phyloP scores from a whole-genome alignment of 169 alveolate species.

The Plasmodium ovale region DNA sequence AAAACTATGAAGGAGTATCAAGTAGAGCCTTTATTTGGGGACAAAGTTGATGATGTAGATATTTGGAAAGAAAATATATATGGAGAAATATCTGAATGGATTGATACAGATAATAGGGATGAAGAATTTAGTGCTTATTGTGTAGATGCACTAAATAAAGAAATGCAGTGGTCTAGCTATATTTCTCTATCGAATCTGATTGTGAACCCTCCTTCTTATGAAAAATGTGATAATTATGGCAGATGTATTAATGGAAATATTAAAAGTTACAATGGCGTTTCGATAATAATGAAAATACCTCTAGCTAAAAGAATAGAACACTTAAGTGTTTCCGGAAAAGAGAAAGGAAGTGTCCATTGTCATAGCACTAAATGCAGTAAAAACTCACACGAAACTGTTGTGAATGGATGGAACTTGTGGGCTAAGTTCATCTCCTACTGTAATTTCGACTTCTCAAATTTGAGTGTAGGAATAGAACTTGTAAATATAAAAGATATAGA shows the following conservation, averaged over 20 bases:
- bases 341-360: neutral
- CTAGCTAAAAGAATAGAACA: neutral
- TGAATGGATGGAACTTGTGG: slow-evolving; percentile 74
- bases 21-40: slow-evolving; percentile 64
- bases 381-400: neutral
- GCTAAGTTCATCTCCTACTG: slow-evolving; percentile 59
- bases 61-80: slow-evolving; percentile 63
- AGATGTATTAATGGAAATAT: slow-evolving; percentile 59
- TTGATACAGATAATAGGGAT: slow-evolving; percentile 47
- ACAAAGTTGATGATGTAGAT: slow-evolving; percentile 40
- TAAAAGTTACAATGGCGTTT: slow-evolving; percentile 33
- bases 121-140: slow-evolving; percentile 17
- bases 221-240: slow-evolving; percentile 66
- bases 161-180: slow-evolving; percentile 73
- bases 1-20: slow-evolving; percentile 1
- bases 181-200: slow-evolving; percentile 36
- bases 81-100: slow-evolving; percentile 64
- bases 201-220: slow-evolving; percentile 33
- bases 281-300: slow-evolving; percentile 49
- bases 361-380: too few relatives aligned
- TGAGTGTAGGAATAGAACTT: slow-evolving; percentile 54
- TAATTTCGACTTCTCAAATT: slow-evolving; percentile 28
- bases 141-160: slow-evolving; percentile 64
- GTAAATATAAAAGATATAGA: slow-evolving; percentile 37
- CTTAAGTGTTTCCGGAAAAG: neutral